Percentiles rank a stretch among this genome's conserved stretches.
phyloP scores from a whole-genome alignment of 192 early-diverging fungal genomes.

The Funneliformis mosseae region DNA sequence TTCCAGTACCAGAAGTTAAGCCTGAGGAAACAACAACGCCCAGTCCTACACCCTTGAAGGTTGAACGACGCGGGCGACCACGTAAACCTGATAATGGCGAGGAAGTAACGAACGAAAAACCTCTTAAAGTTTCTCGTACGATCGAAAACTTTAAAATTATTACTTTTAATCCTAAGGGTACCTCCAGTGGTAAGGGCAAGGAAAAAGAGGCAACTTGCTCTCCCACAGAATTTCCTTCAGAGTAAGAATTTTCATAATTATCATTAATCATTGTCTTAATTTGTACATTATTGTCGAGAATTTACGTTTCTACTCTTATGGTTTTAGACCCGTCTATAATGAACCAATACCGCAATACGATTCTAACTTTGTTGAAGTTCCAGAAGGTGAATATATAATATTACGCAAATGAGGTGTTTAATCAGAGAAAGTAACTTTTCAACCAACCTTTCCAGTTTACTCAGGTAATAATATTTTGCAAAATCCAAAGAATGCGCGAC shows the following conservation, averaged over 20 bases:
- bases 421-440: not conserved
- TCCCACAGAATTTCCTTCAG: not conserved
- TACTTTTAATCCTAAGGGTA: constrained; percentile 2
- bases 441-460: not conserved
- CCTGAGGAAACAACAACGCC: not conserved
- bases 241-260: not conserved
- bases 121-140: not conserved
- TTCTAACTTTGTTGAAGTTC: not conserved
- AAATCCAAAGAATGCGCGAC: not conserved
- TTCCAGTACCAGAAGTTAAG: not conserved
- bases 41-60: not conserved
- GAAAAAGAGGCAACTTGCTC: not conserved
- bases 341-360: not conserved
- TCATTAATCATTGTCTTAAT: not conserved
- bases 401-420: not conserved
- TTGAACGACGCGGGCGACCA: constrained; percentile 1
- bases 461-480: constrained; percentile 17
- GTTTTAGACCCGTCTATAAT: not conserved
- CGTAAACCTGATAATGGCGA: not conserved
- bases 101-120: not conserved
- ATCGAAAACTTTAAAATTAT: constrained; percentile 2
- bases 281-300: not conserved
- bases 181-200: not conserved
- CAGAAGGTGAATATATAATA: not conserved
- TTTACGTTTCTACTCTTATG: not conserved